Conservation (phyloP, 1,284 basidiomycete species). For the Agroathelia rolfsii region DNA sequence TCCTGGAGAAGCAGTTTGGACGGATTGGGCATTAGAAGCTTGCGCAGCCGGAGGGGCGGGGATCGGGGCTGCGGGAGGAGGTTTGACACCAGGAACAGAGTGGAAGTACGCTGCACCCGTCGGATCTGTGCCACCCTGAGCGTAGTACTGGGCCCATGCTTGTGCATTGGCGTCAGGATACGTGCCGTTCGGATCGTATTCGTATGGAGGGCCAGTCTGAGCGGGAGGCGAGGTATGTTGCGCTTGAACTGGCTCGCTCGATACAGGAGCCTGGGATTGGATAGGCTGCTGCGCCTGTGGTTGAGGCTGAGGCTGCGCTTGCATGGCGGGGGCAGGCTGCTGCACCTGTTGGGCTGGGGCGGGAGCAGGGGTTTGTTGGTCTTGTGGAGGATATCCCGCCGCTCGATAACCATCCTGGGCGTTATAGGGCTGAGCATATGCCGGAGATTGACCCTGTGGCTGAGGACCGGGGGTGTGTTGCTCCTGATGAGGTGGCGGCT, state of each 20-base stretch:
- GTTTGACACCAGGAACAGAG: constrained; percentile 61
- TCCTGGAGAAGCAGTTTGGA: too few species aligned
- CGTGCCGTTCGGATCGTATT: constrained; percentile 52
- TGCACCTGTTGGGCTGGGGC: constrained; percentile 10
- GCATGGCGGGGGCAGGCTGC: constrained; percentile 9
- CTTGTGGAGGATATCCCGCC: constrained; percentile 10
- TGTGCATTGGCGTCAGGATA: constrained; percentile 68
- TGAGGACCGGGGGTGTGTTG: constrained; percentile 13
- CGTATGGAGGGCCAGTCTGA: constrained; percentile 49
- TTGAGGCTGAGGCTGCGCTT: constrained; percentile 16
- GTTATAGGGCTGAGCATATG: constrained; percentile 9
- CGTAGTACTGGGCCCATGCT: constrained; percentile 75
- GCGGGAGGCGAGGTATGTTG: constrained; percentile 8
- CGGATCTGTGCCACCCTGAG: constrained; percentile 58
- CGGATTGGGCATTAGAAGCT: too few species aligned
- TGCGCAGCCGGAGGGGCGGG: too few species aligned
- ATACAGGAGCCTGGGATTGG: constrained; percentile 18
- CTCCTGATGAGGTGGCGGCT: constrained; percentile 13
- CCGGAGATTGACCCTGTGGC: constrained; percentile 7
- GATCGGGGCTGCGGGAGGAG: constrained; percentile 16
- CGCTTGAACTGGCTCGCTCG: constrained; percentile 14
- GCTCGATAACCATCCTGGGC: constrained; percentile 8
- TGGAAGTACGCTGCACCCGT: constrained; percentile 69
- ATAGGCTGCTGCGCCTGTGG: constrained; percentile 14
- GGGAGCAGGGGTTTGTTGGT: constrained; percentile 12